Base-by-base conservation (phyloP, 1,284 basidiomycete genomes). In the Ceratobasidium sp. region DNA sequence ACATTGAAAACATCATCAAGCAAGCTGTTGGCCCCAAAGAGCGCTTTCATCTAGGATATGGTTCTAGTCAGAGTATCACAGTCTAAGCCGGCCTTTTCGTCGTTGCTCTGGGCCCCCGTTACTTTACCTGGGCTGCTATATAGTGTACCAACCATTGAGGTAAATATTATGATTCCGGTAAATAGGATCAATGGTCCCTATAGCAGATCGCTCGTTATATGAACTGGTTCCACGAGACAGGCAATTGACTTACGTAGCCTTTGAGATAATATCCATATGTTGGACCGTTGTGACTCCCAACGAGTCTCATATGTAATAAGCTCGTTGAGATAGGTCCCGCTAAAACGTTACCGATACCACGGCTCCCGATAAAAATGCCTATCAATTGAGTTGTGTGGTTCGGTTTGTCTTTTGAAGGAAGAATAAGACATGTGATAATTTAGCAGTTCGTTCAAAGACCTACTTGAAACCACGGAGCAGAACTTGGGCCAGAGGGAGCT, bases 401-500 rank as follows among this genome's bases (percentile, higher is more conserved):
- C 20, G 77, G 67, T 12, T 81, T 67, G 23, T 77, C 80, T 77
- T 76, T 79, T 79, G 63, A 3, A 44, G 13, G 18, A 15, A 15
- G 15, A 28, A 9, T 20, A 26, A 18, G 23, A 63, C 9, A 39
- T 28, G 23, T 20, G 2, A 28, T 33, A 33, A 10, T 3, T 15
- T 10, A 15, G 40, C 42, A 23, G n/a, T n/a, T n/a, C 0, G 15
- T 15, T 5, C 20, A 2, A 18, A 15, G 18, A 70, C 80, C 51
- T 44, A 81, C 80, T 69, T 12, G 76, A 61, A 46, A 81, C 69
- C 23, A 72, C 77, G 10, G 70, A 77, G 44, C 67, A 66, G 56
- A 81, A 80, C 53, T 72, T 78, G 5, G 80, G 77, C 80, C 80
- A 81, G 23, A 80, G 72, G 26, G 79, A 76, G 18, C 79, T 78